Conservation (phyloP, 1,139 yeast genomes). For the Neolecta irregularis region DNA sequence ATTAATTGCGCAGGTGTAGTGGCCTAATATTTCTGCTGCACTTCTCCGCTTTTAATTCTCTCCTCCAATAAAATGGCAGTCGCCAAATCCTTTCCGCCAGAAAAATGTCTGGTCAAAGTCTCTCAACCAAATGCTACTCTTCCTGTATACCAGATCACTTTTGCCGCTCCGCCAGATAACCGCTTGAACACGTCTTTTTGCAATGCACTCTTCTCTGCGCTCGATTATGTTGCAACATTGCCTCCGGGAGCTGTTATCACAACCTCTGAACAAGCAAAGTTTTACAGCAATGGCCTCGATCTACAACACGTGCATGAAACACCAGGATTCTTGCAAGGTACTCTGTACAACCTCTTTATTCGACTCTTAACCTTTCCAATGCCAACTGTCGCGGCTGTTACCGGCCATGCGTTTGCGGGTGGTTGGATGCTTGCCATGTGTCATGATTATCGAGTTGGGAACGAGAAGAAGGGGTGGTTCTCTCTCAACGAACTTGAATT, state of each 20-base stretch:
- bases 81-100: too few species aligned
- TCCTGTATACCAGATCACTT: slow-evolving; percentile 23
- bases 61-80: too few species aligned
- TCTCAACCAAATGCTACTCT: too few species aligned
- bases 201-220: slow-evolving; percentile 23
- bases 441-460: slow-evolving; percentile 28
- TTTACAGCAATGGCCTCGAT: slow-evolving; percentile 29
- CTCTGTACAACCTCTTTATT: slow-evolving; percentile 23
- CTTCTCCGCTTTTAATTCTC: too few species aligned
- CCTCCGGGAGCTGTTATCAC: slow-evolving; percentile 23
- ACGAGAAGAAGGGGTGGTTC: slow-evolving; percentile 25
- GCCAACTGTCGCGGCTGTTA: slow-evolving; percentile 27
- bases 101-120: too few species aligned
- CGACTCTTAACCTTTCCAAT: slow-evolving; percentile 25
- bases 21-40: too few species aligned
- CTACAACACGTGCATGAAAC: slow-evolving; percentile 23
- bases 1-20: too few species aligned
- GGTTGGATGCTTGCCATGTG: slow-evolving; percentile 27
- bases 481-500: slow-evolving; percentile 28
- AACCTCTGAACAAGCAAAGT: slow-evolving; percentile 25
- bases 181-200: slow-evolving; percentile 23
- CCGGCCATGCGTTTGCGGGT: slow-evolving; percentile 30
- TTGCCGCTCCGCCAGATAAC: slow-evolving; percentile 25
- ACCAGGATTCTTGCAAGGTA: slow-evolving; percentile 23
- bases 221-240: slow-evolving; percentile 20